Evolutionary conservation across 2,329 filamentous ascomycete species (phyloP), one percentile per base, ranked within the genome.

Genomic region (Paracamarosporium sp.): DNA sequence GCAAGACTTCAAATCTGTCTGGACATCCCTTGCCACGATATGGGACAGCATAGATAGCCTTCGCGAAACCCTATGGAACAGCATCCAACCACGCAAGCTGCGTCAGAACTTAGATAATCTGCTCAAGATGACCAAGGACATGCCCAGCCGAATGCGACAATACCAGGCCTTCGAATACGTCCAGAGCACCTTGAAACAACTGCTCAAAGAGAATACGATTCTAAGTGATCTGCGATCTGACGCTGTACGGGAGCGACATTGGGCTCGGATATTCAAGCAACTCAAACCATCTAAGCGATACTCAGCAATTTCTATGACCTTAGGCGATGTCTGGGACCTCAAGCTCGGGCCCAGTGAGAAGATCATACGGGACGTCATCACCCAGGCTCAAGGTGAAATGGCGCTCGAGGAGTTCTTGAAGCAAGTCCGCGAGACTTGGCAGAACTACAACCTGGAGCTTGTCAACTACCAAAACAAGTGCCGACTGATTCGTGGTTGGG

Each of bases 131-230:
- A 98, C 93, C 33, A 98, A 97, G 80, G 94, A 98, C 62, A 98
- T 99, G 95, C 95, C 96, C 0, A 97, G 93, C 78, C 89, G 95
- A 58, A 98, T 99, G 94, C 89, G 96, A 59, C 96, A 99, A 73
- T 99, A 99, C 76, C 94, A 96, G 67, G 96, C 96, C n/a, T 99
- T 99, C 74, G 96, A 99, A 77, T 94, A 99, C 72, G 93, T 99
- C 36, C 96, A 99, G 75, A 92, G 88, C 62, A 91, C 96, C 28
- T 86, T 99, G 38, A 90, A 93, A 43, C 89, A 93, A 61, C 85
- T 96, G 47, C 84, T 97, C 62, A 98, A 97, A 76, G 92, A 96
- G 67, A 99, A 98, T 72, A 84, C 89, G 11, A 84, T 97, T 31
- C 84, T 99, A 3, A 86, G 88, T 4, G 95, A 99, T 63, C 84